Base-by-base conservation (phyloP, 805 yeast genomes). In the Kregervanrija delftensis region DNA sequence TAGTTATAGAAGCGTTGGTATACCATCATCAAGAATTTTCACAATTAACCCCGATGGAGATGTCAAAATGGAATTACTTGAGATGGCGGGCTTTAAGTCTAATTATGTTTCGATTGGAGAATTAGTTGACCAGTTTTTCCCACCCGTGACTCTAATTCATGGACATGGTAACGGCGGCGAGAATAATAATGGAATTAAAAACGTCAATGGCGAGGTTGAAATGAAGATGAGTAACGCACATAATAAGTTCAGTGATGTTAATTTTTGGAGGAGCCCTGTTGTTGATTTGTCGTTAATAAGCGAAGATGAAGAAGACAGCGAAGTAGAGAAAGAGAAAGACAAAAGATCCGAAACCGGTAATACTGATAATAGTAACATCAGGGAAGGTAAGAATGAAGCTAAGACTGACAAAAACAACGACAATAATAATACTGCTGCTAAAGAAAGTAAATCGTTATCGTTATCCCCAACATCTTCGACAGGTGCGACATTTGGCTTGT, bases 11-110 rank as follows among this genome's bases (percentile, higher is more conserved):
- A 84, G 89, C 9, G 98, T 93, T 8, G 89, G 93, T 4, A 86
- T 93, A 9, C 98, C 99, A 2, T 81, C 95, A 14, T 91, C 96
- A 35, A 72, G 96, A 49, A 90, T 93, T 35, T 93, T 93, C 60
- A 93, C 99, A 8, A 93, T 93, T 55, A 91, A 93, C 57, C 90
- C 98, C 1, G 88, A 86, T 50, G 96, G 97, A 2, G 98, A 93
- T 52, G 99, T 93, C 36, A 96, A 88, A 68, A 85, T 93, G 96
- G 99, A 93, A 64, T 73, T 93, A 51, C 70, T 93, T 44, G 98
- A 93, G 60, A 71, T 93, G 57, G 95, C 97, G 0, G 99, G 99
- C 2, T 87, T 86, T 63, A 85, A 77, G 58, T 82, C 93, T 42
- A 81, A 95, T 0, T 93, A 93, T 61, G 78, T 93, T 41, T 82